These are phyloP conservation scores for Arachnomyces sp. DNA, from an alignment of 2,329 filamentous ascomycete genomes.

Conservation along the genomic window DNA sequence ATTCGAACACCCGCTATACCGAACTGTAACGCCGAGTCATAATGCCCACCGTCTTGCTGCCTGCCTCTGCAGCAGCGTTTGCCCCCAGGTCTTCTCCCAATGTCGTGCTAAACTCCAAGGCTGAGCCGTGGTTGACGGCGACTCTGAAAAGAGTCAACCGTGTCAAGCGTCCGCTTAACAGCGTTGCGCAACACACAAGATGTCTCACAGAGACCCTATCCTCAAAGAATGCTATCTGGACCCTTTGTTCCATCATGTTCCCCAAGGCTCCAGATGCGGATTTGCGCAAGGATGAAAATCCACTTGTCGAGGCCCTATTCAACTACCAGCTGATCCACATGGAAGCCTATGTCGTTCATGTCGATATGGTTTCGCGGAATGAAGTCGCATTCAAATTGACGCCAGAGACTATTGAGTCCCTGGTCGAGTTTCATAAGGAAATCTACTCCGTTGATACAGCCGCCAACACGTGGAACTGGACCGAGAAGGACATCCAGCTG, in stretches of 20 bases:
- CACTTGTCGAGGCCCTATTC: constrained; percentile 76
- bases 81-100: constrained; percentile 89
- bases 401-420: constrained; percentile 80
- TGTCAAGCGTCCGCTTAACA: constrained; percentile 95
- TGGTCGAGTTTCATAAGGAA: constrained; percentile 94
- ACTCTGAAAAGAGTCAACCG: constrained; percentile 95
- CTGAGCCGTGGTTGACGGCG: constrained; percentile 93
- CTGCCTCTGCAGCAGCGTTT: constrained; percentile 92
- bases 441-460: constrained; percentile 86
- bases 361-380: constrained; percentile 96
- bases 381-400: constrained; percentile 98
- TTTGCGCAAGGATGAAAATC: constrained; percentile 70
- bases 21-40: constrained; percentile 48
- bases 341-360: constrained; percentile 96
- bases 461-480: constrained; percentile 86
- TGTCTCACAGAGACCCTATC: constrained; percentile 93
- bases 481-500: constrained; percentile 89
- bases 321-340: constrained; percentile 90
- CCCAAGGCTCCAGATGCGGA: constrained; percentile 81
- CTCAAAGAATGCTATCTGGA: constrained; percentile 86
- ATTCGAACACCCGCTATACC: constrained; percentile 15
- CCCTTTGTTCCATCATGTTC: constrained; percentile 83
- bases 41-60: constrained; percentile 90
- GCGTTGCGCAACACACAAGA: constrained; percentile 86
- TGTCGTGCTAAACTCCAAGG: constrained; percentile 83